These are phyloP conservation scores for Coccinonectria pachysandricola DNA, from an alignment of 2,329 filamentous ascomycete species.

Conservation along the genomic window DNA sequence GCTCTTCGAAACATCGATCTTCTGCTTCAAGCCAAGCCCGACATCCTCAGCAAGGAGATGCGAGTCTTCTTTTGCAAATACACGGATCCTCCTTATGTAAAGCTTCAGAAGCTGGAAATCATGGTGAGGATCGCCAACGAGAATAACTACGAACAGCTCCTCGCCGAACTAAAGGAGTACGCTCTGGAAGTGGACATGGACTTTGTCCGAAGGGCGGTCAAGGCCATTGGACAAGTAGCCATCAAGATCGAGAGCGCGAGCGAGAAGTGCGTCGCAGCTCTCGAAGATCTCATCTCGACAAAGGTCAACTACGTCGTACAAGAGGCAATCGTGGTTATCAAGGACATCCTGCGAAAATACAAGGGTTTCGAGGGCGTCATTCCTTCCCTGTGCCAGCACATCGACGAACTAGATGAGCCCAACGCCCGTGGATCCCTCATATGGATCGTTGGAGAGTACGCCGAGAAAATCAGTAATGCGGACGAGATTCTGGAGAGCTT, in stretches of 20 bases:
- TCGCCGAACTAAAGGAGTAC: conserved; percentile 94
- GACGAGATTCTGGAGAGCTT: conserved; percentile 86
- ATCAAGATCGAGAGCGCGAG: conserved; percentile 96
- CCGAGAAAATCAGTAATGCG: conserved; percentile 98
- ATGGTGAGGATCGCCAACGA: conserved; percentile 99
- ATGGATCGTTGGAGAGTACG: conserved; percentile 98
- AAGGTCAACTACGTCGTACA: conserved; percentile 99
- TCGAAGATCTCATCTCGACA: conserved; percentile 88
- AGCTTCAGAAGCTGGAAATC: conserved; percentile 94
- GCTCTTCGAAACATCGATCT: conserved; percentile 93
- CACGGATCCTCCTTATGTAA: conserved; percentile 95
- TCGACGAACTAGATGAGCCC: conserved; percentile 93
- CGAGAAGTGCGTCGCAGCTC: conserved; percentile 88
- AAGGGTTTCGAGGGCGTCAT: conserved; percentile 98
- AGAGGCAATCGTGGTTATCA: conserved; percentile 97
- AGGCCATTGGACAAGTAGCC: conserved; percentile 92
- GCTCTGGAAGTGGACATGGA: conserved; percentile 99
- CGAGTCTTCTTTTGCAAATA: conserved; percentile 99
- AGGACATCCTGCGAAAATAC: conserved; percentile 96
- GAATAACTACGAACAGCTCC: conserved; percentile 85
- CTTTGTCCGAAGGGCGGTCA: conserved; percentile 87
- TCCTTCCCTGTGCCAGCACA: conserved; percentile 88
- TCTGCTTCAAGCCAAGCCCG: conserved; percentile 86
- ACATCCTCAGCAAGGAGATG: conserved; percentile 94
- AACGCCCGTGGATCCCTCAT: conserved; percentile 84